Evolutionary conservation across 495 filamentous ascomycete genomes (phyloP).

Genomic region (Hypoxylon crocopeplum): DNA sequence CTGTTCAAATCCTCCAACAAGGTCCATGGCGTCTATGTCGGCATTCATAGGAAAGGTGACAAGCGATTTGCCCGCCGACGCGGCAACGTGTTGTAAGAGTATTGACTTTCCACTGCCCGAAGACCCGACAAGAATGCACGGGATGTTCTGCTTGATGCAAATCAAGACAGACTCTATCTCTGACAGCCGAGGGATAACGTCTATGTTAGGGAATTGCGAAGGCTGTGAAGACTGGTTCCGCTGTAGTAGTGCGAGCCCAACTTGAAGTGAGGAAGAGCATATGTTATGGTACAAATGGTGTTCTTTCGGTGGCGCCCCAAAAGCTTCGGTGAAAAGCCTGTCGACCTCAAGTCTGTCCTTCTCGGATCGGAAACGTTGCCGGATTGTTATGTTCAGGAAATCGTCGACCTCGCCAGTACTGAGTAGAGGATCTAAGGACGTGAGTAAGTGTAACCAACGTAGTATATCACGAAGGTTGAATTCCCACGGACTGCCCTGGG

Average conservation of each 20-base stretch:
- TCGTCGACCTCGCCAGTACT: slow-evolving; percentile 62
- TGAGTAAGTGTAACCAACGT: slow-evolving; percentile 82
- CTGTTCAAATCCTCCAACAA: slow-evolving; percentile 97
- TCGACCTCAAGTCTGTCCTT: slow-evolving; percentile 69
- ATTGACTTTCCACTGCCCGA: slow-evolving; percentile 87
- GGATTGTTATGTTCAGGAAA: slow-evolving; percentile 82
- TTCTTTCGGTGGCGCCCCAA: slow-evolving; percentile 45
- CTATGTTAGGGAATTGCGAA: slow-evolving; percentile 60
- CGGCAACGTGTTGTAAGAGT: slow-evolving; percentile 79
- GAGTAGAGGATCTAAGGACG: slow-evolving; percentile 61
- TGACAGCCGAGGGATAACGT: slow-evolving; percentile 64
- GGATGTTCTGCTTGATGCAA: slow-evolving; percentile 84
- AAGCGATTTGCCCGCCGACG: slow-evolving; percentile 72
- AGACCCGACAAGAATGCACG: slow-evolving; percentile 84
- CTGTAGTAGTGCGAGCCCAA: slow-evolving; percentile 75
- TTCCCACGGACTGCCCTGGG: slow-evolving; percentile 92
- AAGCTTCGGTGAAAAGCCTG: slow-evolving; percentile 62
- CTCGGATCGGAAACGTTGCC: slow-evolving; percentile 81
- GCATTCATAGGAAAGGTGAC: slow-evolving; percentile 84
- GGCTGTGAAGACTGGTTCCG: slow-evolving; percentile 65
- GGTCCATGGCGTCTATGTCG: slow-evolving; percentile 94
- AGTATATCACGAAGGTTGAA: slow-evolving; percentile 94
- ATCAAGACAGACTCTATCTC: slow-evolving; percentile 86
- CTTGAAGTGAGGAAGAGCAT: slow-evolving; percentile 63
- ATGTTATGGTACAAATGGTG: slow-evolving; percentile 71